Conservation (phyloP, 345 rosid genomes). For the Excoecaria agallocha region DNA sequence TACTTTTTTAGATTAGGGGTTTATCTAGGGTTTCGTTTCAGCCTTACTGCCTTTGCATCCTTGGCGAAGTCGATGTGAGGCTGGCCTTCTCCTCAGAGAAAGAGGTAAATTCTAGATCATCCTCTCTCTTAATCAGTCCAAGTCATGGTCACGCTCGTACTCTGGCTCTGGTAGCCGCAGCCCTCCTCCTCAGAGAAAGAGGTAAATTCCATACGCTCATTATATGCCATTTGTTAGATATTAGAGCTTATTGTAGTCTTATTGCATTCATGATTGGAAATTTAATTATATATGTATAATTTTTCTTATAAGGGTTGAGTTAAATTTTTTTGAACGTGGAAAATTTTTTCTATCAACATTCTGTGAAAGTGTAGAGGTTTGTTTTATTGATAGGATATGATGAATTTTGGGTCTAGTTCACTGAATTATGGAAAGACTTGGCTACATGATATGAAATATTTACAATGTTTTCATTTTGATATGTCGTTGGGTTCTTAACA, state of each 20-base stretch:
- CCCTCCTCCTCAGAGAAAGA: constrained; percentile 49
- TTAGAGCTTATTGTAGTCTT: neutral
- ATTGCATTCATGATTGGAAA: neutral
- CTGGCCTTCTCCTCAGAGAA: constrained; percentile 57
- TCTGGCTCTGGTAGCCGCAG: constrained; percentile 52
- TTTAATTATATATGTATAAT: neutral
- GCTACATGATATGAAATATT: neutral
- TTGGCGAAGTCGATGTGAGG: constrained; percentile 82
- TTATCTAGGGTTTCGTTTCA: constrained; percentile 46
- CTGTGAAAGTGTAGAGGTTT: neutral
- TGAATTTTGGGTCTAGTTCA: neutral
- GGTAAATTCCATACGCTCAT: constrained; percentile 23
- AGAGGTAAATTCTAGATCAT: constrained; percentile 51
- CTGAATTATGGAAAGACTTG: neutral
- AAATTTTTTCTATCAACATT: neutral
- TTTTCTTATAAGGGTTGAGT: neutral
- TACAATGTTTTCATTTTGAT: neutral
- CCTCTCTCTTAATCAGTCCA: constrained; percentile 33
- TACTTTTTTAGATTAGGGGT: constrained; percentile 23
- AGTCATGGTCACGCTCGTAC: constrained; percentile 37
- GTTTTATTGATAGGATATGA: neutral
- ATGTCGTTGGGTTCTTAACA: neutral
- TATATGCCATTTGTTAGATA: neutral
- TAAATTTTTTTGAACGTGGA: neutral
- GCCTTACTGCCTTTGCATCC: constrained; percentile 2